Evolutionary conservation across 257 asterid genomes (phyloP).

Genomic region (Solanum piurae): DNA sequence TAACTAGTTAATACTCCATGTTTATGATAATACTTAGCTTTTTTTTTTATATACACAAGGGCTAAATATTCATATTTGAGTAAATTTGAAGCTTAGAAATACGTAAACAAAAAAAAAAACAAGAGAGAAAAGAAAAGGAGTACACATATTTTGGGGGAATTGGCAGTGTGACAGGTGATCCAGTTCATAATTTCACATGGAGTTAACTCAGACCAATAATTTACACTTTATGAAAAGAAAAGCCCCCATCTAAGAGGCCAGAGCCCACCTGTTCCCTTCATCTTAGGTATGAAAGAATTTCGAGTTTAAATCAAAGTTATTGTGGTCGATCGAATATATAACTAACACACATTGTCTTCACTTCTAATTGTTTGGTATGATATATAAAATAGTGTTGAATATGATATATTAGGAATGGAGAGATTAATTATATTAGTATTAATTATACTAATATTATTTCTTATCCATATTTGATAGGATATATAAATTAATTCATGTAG

Average conservation of each 20-base stretch:
- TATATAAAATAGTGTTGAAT: neutral
- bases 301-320: neutral
- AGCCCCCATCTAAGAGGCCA: neutral
- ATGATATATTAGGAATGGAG: neutral
- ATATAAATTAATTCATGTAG: neutral
- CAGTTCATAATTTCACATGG: neutral
- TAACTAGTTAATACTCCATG: neutral
- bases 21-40: neutral
- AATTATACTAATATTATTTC: neutral
- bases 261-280: neutral
- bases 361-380: neutral
- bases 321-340: neutral
- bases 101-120: neutral
- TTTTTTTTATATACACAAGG: neutral
- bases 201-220: neutral
- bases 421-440: neutral
- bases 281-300: neutral
- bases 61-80: neutral
- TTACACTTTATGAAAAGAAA: neutral
- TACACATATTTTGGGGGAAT: neutral
- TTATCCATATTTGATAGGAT: neutral
- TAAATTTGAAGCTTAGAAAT: neutral
- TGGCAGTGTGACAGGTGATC: neutral
- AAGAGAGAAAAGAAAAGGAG: neutral
- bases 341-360: neutral